phyloP scores from a whole-genome alignment of 139 green algal species.

The Tetradesmus obliquus region DNA sequence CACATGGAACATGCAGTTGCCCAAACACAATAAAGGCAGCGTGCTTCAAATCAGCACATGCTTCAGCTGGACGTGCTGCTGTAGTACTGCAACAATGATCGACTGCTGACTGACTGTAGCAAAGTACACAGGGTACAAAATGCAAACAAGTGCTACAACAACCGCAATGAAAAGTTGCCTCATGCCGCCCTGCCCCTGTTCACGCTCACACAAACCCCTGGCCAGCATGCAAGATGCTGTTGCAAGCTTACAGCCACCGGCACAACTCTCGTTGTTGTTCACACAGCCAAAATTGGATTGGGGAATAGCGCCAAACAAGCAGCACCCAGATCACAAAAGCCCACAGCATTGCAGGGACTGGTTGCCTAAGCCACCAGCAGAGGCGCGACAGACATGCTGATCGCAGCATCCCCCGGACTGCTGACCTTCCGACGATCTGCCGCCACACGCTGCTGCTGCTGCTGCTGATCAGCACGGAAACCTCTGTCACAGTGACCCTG shows the following conservation, averaged over 20 bases:
- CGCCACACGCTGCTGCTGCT: not conserved
- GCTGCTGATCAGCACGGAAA: not conserved
- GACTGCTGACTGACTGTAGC: not conserved
- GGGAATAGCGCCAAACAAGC: not conserved
- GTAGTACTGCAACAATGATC: not conserved
- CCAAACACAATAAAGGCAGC: not conserved
- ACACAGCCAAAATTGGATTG: not conserved
- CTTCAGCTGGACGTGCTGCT: not conserved
- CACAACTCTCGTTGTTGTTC: not conserved
- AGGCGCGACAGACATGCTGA: not conserved
- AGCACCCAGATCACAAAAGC: too few relatives aligned
- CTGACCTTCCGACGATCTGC: not conserved
- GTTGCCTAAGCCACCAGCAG: not conserved
- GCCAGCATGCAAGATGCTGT: too few relatives aligned
- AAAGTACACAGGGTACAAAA: not conserved
- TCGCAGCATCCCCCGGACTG: too few relatives aligned
- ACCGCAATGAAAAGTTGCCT: not conserved
- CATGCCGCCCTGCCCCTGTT: not conserved
- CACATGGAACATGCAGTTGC: not conserved
- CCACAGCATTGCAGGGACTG: not conserved
- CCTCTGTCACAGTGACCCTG: not conserved
- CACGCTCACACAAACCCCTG: not conserved
- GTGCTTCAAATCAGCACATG: not conserved
- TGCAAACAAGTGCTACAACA: not conserved
- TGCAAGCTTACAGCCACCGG: not conserved